Evolutionary conservation across 2,329 filamentous ascomycete genomes (phyloP), one percentile per base, ranked within the genome.

Genomic region (Apiospora arundinis): DNA sequence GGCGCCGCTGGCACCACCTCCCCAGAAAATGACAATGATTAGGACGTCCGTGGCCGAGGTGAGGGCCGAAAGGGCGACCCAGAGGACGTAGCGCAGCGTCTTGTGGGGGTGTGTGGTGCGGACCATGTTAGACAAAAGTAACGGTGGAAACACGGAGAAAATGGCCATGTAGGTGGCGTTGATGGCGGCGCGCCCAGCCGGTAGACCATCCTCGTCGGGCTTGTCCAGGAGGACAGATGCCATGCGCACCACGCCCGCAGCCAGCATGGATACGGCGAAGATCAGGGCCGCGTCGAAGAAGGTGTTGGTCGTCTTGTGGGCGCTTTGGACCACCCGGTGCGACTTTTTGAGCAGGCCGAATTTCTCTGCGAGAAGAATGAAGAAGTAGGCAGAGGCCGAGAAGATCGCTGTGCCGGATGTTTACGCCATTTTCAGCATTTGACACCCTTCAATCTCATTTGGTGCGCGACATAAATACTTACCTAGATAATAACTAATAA

Each of bases 261-360:
- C 72, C n/a, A 75, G 70, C 74, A 75, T 77, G 7, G 75, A 68
- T 40, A 75, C 70, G 21, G 73, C 40, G 60, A 77, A 77, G 9
- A 77, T 23, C 16, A 76, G 70, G n/a, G 72, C 70, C 0, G 75
- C 70, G 68, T 76, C 73, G 14, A 76, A 25, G 28, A 75, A 76
- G 1, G 68, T 60, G 45, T 69, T 72, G 44, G 73, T 42, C 8
- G 75, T 76, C 42, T 74, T 71, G 44, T 18, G 44, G 14, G 44
- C 44, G 14, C 44, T 46, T 5, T 21, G 12, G 44, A 46, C 44
- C 2, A 46, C 1, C 2, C 16, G 44, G 5, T 16, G 16, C 14
- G 12, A 46, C 5, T 11, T 46, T 18, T 46, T 46, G 44, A 46
- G 44, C 44, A 46, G 32, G 32, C 32, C 32, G 32, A 32, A 32